A percentile compares a stretch with the other conserved stretches of the same genome.
Conservation (phyloP, 176 grass and related monocot genomes). For the Oryza coarctata region DNA sequence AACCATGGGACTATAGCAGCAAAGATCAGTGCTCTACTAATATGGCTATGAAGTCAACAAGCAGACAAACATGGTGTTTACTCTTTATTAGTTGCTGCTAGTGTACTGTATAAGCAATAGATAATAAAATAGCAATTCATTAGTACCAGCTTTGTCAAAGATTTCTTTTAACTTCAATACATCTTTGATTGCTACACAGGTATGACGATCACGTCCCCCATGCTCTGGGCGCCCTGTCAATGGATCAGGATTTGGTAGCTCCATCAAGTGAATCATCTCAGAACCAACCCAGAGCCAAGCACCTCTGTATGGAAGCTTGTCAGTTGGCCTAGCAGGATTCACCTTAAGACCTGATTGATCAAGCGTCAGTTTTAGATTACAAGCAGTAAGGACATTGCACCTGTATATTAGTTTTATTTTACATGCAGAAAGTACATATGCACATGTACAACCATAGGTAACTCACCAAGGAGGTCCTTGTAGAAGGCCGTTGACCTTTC, state of each 20-base stretch:
- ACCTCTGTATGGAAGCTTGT: constrained; percentile 92
- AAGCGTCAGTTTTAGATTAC: constrained; percentile 27
- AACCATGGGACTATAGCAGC: neutral
- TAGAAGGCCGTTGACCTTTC: constrained; percentile 92
- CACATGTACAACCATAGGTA: constrained; percentile 9
- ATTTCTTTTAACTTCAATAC: constrained; percentile 84
- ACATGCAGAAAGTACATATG: neutral
- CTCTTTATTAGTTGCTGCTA: neutral
- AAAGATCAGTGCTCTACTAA: neutral
- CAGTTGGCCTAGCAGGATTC: constrained; percentile 78
- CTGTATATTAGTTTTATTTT: constrained; percentile 23
- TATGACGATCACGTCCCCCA: constrained; percentile 59
- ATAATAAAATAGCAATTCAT: neutral
- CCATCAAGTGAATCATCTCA: constrained; percentile 92
- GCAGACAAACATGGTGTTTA: neutral
- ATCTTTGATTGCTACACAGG: constrained; percentile 79
- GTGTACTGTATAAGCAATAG: neutral
- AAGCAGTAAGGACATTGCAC: neutral
- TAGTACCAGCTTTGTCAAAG: constrained; percentile 84
- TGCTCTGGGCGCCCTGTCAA: constrained; percentile 90
- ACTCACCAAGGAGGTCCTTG: constrained; percentile 78
- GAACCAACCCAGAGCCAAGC: constrained; percentile 93
- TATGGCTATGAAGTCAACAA: neutral
- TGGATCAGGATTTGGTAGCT: constrained; percentile 80
- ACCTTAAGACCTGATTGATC: constrained; percentile 76